Evolutionary conservation across 139 green algal genomes (phyloP).

Genomic region (Tetradesmus obliquus): DNA sequence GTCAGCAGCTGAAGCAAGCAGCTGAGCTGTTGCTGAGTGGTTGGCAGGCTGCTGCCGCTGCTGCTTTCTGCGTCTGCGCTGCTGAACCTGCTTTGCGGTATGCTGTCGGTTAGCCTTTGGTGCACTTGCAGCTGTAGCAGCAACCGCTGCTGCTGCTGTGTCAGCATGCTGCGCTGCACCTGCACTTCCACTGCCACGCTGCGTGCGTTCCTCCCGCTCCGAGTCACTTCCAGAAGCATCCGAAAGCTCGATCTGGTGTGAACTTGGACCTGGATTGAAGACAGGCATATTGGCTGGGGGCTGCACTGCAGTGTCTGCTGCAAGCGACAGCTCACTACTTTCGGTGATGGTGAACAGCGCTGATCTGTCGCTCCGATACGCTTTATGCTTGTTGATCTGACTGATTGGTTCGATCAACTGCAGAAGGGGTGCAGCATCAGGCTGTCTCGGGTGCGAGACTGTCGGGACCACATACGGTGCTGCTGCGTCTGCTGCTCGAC

Average conservation of each 20-base stretch:
- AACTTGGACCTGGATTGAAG: neutral
- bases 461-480: neutral
- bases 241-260: neutral
- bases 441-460: neutral
- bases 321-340: neutral
- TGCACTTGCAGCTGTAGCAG: neutral
- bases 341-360: neutral
- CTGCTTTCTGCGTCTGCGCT: neutral
- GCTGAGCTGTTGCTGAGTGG: neutral
- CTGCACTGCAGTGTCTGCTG: neutral
- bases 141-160: neutral
- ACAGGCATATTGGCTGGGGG: neutral
- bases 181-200: neutral
- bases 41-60: neutral
- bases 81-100: neutral
- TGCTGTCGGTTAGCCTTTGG: neutral
- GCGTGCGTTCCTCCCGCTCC: neutral
- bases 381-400: neutral
- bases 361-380: neutral
- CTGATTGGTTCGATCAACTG: neutral
- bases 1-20: neutral
- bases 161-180: neutral
- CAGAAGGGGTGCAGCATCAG: neutral
- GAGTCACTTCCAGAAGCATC: slow-evolving; percentile 7
- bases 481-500: neutral